These are phyloP conservation scores for Trypanosoma rangeli DNA, from an alignment of 208 protist species.

Conservation along the genomic window DNA sequence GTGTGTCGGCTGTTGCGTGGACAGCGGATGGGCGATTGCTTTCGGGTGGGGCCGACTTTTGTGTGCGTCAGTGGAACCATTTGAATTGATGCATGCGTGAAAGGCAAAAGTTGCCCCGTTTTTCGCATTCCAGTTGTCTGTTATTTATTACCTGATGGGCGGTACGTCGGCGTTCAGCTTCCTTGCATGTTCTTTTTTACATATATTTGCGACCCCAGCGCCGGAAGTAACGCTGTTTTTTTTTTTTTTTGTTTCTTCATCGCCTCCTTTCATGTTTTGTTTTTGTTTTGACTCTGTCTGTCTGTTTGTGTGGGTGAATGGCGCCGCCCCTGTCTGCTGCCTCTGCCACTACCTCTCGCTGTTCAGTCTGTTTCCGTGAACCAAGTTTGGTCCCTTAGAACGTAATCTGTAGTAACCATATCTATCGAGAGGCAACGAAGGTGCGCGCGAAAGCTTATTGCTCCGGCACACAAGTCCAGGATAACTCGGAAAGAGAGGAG, in stretches of 20 bases:
- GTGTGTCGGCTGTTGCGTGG: slow-evolving; percentile 37
- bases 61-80: slow-evolving; percentile 34
- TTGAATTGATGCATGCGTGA: background rate
- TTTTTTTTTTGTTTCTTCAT: background rate
- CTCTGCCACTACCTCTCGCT: background rate
- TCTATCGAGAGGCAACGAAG: background rate
- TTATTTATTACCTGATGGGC: background rate
- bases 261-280: too few species aligned
- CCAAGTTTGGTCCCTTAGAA: background rate
- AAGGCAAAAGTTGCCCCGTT: background rate
- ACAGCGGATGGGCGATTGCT: slow-evolving; percentile 18
- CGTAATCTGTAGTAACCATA: background rate
- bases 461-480: background rate
- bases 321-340: background rate
- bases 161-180: background rate
- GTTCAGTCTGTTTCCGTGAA: background rate
- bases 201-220: background rate
- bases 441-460: background rate
- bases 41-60: slow-evolving; percentile 40
- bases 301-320: background rate
- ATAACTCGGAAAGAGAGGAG: background rate
- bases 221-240: background rate
- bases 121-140: background rate
- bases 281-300: background rate
- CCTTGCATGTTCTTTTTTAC: background rate